These are phyloP conservation scores for Ensete glaucum DNA, from an alignment of 176 grass and related monocot species.

Conservation along the genomic window DNA sequence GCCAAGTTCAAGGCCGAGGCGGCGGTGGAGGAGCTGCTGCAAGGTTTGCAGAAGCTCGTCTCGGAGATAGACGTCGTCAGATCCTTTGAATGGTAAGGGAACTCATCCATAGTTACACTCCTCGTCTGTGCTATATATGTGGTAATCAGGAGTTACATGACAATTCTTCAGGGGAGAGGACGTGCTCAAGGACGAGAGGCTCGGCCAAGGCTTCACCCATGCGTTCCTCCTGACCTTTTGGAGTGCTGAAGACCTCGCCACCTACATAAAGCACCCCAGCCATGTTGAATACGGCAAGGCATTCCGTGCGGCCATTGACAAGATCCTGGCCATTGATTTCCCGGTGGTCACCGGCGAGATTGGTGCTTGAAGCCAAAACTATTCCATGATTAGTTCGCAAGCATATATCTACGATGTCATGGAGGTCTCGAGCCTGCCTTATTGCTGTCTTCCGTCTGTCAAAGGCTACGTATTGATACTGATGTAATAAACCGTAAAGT, in stretches of 20 bases:
- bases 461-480: no score
- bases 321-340: constrained; percentile 57
- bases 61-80: constrained; percentile 38
- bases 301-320: constrained; percentile 56
- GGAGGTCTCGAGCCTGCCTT: no score
- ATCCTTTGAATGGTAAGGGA: constrained; percentile 64
- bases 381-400: no score
- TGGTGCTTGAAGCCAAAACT: no score
- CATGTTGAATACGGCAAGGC: constrained; percentile 34
- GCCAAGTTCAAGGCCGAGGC: constrained; percentile 49
- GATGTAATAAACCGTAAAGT: no score
- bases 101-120: not conserved
- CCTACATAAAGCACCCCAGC: constrained; percentile 31
- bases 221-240: constrained; percentile 28
- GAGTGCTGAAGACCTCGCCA: constrained; percentile 26
- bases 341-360: not conserved
- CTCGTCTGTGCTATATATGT: no score
- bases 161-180: constrained; percentile 27
- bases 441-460: no score
- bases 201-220: constrained; percentile 47
- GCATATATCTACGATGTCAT: no score
- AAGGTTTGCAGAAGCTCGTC: constrained; percentile 35
- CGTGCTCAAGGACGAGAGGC: constrained; percentile 23
- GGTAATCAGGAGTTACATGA: not conserved
- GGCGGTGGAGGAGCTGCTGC: constrained; percentile 33